phyloP scores from a whole-genome alignment of 1,284 basidiomycete genomes.

The Ceratobasidium sp. region DNA sequence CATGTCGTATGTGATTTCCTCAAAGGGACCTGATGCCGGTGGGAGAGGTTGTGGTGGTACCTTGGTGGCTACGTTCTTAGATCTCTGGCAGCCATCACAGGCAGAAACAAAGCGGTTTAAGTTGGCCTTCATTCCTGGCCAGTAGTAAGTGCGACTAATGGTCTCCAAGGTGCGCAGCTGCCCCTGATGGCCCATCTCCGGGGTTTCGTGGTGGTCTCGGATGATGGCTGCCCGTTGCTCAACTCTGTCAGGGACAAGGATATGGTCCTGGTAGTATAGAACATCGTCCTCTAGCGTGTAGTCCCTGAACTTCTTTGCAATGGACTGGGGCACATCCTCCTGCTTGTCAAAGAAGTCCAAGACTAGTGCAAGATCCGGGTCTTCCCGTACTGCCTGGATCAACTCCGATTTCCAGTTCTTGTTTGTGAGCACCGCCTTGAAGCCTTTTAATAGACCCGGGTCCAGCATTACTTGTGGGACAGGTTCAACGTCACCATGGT shows the following conservation, averaged over 20 bases:
- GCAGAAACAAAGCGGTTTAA: slow-evolving; percentile 44
- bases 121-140: slow-evolving; percentile 43
- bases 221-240: background rate
- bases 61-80: too few species aligned
- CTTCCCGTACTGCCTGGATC: too few species aligned
- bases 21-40: slow-evolving; percentile 50
- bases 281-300: slow-evolving; percentile 19
- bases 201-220: slow-evolving; percentile 28
- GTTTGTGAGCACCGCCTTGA: too few species aligned
- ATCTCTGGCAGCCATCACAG: slow-evolving; percentile 48
- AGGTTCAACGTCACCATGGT: too few species aligned
- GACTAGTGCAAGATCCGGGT: too few species aligned
- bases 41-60: too few species aligned
- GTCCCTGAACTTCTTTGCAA: background rate
- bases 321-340: too few species aligned
- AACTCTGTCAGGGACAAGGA: slow-evolving; percentile 45
- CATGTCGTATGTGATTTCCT: slow-evolving; percentile 53
- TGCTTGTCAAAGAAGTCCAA: too few species aligned
- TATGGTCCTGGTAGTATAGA: background rate
- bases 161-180: slow-evolving; percentile 34
- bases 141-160: slow-evolving; percentile 42
- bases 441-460: too few species aligned
- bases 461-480: too few species aligned
- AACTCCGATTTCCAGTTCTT: too few species aligned
- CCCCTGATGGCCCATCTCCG: slow-evolving; percentile 42